Percentiles rank a stretch among this genome's conserved stretches.
phyloP scores from a whole-genome alignment of 1,139 yeast genomes.

The Suhomyces yuchorum region DNA sequence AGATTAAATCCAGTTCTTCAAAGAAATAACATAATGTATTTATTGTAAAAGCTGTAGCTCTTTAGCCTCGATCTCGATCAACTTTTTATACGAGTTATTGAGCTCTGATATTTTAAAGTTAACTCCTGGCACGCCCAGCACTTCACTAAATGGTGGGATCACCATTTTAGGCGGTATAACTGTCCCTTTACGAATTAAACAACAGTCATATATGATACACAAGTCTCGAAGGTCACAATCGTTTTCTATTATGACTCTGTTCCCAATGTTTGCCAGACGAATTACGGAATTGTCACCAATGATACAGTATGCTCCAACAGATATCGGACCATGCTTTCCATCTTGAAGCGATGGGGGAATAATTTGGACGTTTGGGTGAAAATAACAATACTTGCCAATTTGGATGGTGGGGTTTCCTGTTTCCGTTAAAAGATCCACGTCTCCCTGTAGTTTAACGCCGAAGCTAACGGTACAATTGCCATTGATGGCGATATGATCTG shows the following conservation, averaged over 20 bases:
- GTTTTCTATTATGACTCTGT: slow-evolving; percentile 54
- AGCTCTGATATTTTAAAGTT: slow-evolving; percentile 34
- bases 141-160: slow-evolving; percentile 63
- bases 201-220: slow-evolving; percentile 64
- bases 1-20: no score
- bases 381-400: slow-evolving; percentile 54
- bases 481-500: slow-evolving; percentile 30
- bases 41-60: slow-evolving; percentile 13
- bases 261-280: slow-evolving; percentile 56
- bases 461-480: slow-evolving; percentile 38
- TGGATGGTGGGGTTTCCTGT: slow-evolving; percentile 33
- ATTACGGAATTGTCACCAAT: slow-evolving; percentile 49
- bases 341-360: slow-evolving; percentile 34
- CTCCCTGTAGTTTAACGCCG: slow-evolving; percentile 26
- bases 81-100: slow-evolving; percentile 41
- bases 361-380: slow-evolving; percentile 33
- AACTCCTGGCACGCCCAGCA: slow-evolving; percentile 42
- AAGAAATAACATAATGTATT: not conserved
- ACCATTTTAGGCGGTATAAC: slow-evolving; percentile 57
- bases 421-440: slow-evolving; percentile 16
- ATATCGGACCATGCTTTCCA: slow-evolving; percentile 31
- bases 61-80: slow-evolving; percentile 46
- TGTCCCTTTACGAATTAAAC: slow-evolving; percentile 50
- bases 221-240: slow-evolving; percentile 42
- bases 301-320: slow-evolving; percentile 61